These are phyloP conservation scores for Haberlea rhodopensis DNA, from an alignment of 257 asterid species.

Conservation along the genomic window DNA sequence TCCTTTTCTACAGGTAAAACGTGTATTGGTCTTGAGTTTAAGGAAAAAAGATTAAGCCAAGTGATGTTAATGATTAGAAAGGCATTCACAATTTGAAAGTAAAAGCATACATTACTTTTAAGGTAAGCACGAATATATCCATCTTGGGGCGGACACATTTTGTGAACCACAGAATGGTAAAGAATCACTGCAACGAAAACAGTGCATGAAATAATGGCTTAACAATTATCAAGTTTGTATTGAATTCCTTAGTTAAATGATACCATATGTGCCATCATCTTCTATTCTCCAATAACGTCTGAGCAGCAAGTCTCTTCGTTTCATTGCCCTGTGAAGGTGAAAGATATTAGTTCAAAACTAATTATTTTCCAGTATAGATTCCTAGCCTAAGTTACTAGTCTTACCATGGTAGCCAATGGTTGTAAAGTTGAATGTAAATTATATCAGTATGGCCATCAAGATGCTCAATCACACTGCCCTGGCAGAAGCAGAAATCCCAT, in stretches of 20 bases:
- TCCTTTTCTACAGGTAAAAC: no score
- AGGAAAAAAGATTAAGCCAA: not conserved
- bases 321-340: conserved; percentile 62
- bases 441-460: conserved; percentile 91
- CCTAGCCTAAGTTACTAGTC: conserved; percentile 23
- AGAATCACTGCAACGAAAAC: conserved; percentile 64
- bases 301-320: conserved; percentile 73
- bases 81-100: conserved; percentile 21
- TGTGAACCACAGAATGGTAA: conserved; percentile 79
- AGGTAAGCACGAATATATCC: conserved; percentile 85
- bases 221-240: not conserved
- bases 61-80: not conserved
- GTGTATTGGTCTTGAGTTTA: no score
- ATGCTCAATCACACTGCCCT: conserved; percentile 79
- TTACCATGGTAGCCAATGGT: conserved; percentile 92
- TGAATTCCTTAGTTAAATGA: not conserved
- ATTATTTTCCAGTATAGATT: conserved; percentile 11
- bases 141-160: conserved; percentile 65
- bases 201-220: conserved; percentile 20
- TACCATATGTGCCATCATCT: conserved; percentile 95
- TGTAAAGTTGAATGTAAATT: conserved; percentile 59
- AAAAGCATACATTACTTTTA: conserved; percentile 82
- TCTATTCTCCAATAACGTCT: conserved; percentile 97
- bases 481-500: conserved; percentile 81
- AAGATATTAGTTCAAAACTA: conserved; percentile 23